These are phyloP conservation scores for Colletotrichum musicola DNA, from an alignment of 2,329 filamentous ascomycete species.

Conservation along the genomic window DNA sequence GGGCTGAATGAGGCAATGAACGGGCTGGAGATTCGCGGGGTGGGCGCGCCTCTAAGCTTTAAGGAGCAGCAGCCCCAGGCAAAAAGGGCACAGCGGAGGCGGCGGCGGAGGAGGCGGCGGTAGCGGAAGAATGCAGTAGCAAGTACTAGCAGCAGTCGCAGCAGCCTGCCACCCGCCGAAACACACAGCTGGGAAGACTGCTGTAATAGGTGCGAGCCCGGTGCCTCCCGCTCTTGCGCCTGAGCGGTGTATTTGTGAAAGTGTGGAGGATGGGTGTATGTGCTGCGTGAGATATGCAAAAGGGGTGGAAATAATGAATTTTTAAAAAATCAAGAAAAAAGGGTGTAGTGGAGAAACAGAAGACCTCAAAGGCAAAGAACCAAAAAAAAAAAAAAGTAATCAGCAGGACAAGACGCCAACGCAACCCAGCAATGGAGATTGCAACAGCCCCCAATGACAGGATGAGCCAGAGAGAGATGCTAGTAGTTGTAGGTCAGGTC, in stretches of 20 bases:
- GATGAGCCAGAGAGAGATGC: constrained; percentile 6
- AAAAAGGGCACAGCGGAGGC: background rate
- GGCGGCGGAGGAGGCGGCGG: constrained; percentile 7
- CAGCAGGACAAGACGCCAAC: constrained; percentile 6
- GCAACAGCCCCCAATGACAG: constrained; percentile 9
- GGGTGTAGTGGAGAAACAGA: constrained; percentile 5
- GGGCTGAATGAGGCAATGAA: constrained; percentile 34
- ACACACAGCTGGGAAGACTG: constrained; percentile 22
- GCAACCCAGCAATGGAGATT: background rate
- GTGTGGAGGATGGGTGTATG: background rate
- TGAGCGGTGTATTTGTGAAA: constrained; percentile 5
- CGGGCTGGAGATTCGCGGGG: constrained; percentile 25
- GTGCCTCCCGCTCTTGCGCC: constrained; percentile 24
- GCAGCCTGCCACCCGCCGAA: constrained; percentile 31
- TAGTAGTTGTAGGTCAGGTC: background rate
- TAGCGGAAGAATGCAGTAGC: constrained; percentile 29
- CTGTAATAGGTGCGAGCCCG: constrained; percentile 4
- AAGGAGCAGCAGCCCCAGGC: constrained; percentile 5
- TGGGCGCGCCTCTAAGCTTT: constrained; percentile 32
- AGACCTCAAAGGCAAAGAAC: background rate
- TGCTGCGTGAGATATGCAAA: constrained; percentile 18
- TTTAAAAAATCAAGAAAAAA: background rate
- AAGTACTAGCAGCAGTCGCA: too few species aligned
- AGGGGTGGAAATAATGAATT: background rate
- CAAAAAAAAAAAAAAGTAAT: background rate